phyloP scores from a whole-genome alignment of 768 basidiomycete genomes.

The Naganishia randhawae region DNA sequence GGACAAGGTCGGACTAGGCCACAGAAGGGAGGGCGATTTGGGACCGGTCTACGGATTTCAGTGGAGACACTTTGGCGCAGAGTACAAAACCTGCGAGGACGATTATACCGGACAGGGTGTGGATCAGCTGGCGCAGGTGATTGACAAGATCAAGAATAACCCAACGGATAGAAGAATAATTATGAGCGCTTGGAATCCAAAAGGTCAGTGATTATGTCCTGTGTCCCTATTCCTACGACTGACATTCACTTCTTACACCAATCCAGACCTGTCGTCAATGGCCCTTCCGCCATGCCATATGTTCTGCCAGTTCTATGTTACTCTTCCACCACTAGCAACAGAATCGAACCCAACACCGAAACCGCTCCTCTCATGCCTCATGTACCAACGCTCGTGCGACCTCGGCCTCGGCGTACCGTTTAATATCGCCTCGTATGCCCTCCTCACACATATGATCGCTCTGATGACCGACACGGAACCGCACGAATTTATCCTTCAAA shows the following conservation, averaged over 20 bases:
- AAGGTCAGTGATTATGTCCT: constrained; percentile 58
- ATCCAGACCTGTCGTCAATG: constrained; percentile 84
- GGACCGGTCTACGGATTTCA: constrained; percentile 98
- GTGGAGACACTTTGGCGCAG: constrained; percentile 90
- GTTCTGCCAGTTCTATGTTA: constrained; percentile 98
- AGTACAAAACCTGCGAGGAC: constrained; percentile 56
- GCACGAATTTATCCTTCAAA: constrained; percentile 86
- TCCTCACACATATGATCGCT: constrained; percentile 97
- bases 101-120: constrained; percentile 76
- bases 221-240: neutral
- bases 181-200: constrained; percentile 95
- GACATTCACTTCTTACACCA: neutral
- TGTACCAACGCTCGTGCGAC: constrained; percentile 97
- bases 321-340: constrained; percentile 61
- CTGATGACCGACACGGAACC: constrained; percentile 79
- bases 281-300: constrained; percentile 97
- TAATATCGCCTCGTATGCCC: constrained; percentile 97
- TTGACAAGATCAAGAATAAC: constrained; percentile 83
- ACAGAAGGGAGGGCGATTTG: constrained; percentile 82
- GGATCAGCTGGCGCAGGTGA: constrained; percentile 85
- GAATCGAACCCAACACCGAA: constrained; percentile 53
- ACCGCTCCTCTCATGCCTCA: constrained; percentile 81
- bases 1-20: constrained; percentile 73
- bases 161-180: constrained; percentile 93
- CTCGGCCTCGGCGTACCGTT: constrained; percentile 96